phyloP scores from a whole-genome alignment of 768 basidiomycete genomes.

The Suillus cothurnatus region DNA sequence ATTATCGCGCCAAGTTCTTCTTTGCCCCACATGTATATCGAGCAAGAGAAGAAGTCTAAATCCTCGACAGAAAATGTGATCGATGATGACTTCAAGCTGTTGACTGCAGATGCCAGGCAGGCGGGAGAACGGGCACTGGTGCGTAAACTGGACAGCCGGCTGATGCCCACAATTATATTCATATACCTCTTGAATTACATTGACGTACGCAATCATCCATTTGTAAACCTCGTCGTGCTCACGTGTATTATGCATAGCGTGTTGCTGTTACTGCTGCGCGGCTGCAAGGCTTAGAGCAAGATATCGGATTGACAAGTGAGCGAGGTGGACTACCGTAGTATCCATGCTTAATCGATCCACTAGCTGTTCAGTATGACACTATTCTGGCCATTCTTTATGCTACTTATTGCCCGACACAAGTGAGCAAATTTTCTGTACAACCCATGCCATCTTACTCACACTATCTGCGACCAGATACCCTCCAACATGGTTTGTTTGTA shows the following conservation, averaged over 20 bases:
- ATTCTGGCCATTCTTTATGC: constrained; percentile 56
- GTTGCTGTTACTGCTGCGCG: constrained; percentile 41
- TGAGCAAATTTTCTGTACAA: neutral
- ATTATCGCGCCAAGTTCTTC: neutral
- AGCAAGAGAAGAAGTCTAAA: constrained; percentile 14
- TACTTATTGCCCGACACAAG: constrained; percentile 58
- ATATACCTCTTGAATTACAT: constrained; percentile 32
- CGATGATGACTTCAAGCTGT: constrained; percentile 15
- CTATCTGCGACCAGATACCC: constrained; percentile 43
- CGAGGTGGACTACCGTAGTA: neutral
- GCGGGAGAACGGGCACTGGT: constrained; percentile 26
- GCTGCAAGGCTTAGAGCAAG: constrained; percentile 41
- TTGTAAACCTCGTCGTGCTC: neutral
- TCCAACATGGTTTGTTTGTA: constrained; percentile 58
- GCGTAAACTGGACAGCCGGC: constrained; percentile 29
- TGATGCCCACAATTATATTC: constrained; percentile 30
- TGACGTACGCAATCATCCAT: constrained; percentile 15
- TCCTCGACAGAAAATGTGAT: constrained; percentile 14
- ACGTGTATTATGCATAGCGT: constrained; percentile 27
- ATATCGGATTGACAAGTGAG: constrained; percentile 38
- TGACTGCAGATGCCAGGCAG: constrained; percentile 14
- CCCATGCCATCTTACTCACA: neutral
- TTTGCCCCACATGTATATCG: constrained; percentile 12
- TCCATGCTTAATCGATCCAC: neutral
- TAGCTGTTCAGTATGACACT: constrained; percentile 55